These are phyloP conservation scores for Rhizopus delemar DNA, from an alignment of 371 early-diverging fungal genomes.

Conservation along the genomic window DNA sequence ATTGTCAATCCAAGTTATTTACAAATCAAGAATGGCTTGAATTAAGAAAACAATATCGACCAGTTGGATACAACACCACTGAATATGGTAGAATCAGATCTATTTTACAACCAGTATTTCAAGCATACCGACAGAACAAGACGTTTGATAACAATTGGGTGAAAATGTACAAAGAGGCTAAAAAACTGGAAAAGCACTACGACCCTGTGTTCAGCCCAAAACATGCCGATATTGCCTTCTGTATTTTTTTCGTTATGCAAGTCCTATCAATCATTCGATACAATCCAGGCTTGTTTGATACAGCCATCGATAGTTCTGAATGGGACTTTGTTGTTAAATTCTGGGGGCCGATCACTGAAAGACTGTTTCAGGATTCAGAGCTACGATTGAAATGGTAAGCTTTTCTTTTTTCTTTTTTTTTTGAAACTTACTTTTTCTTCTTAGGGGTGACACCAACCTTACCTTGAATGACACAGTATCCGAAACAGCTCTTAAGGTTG, in stretches of 20 bases:
- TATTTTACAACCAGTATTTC: constrained; percentile 6
- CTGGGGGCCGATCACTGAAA: too few relatives aligned
- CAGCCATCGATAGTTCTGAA: constrained; percentile 10
- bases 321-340: constrained; percentile 13
- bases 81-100: constrained; percentile 4
- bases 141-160: constrained; percentile 10
- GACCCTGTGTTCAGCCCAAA: constrained; percentile 4
- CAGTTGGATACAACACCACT: neutral
- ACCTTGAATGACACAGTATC: constrained; percentile 9
- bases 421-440: neutral
- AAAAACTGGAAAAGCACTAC: constrained; percentile 8
- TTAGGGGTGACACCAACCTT: constrained; percentile 7
- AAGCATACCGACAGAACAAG: constrained; percentile 4
- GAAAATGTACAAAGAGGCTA: constrained; percentile 9
- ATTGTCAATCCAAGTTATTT: constrained; percentile 1
- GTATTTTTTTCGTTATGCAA: constrained; percentile 9
- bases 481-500: constrained; percentile 1
- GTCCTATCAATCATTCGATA: constrained; percentile 1
- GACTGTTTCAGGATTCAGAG: too few relatives aligned
- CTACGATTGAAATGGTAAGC: constrained; percentile 17
- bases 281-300: constrained; percentile 5
- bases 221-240: constrained; percentile 9
- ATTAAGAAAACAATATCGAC: constrained; percentile 9
- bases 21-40: constrained; percentile 8
- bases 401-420: constrained; percentile 5